Conservation (phyloP, 2,329 filamentous ascomycete genomes). For the Pseudogymnoascus sp. region DNA sequence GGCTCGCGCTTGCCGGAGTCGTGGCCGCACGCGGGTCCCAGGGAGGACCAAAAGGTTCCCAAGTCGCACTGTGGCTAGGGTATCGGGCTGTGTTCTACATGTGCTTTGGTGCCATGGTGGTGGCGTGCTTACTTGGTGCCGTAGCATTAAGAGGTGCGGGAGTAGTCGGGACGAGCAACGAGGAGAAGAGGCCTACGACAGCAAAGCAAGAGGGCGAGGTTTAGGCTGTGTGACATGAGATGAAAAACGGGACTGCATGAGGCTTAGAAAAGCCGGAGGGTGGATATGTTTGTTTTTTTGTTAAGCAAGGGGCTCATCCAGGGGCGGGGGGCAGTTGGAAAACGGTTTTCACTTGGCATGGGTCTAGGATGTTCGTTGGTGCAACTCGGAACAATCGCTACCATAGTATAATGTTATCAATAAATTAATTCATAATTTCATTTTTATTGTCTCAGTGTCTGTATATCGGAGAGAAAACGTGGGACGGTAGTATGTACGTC, state of each 20-base stretch:
- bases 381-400: background rate
- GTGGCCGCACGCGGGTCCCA: background rate
- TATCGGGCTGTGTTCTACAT: slow-evolving; percentile 4
- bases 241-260: background rate
- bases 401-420: background rate
- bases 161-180: background rate
- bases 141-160: background rate
- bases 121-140: background rate
- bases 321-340: background rate
- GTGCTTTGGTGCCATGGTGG: background rate
- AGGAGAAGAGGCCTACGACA: background rate
- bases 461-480: background rate
- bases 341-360: slow-evolving; percentile 3
- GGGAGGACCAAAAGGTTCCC: background rate
- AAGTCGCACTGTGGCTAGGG: background rate
- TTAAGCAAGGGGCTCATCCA: background rate
- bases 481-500: background rate
- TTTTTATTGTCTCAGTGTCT: background rate
- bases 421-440: background rate
- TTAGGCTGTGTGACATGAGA: background rate
- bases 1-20: background rate
- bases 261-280: background rate
- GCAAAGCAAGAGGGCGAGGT: background rate
- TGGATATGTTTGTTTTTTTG: background rate
- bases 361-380: background rate